phyloP scores from a whole-genome alignment of 306 rosid genomes.

The Aeschynomene evenia region DNA sequence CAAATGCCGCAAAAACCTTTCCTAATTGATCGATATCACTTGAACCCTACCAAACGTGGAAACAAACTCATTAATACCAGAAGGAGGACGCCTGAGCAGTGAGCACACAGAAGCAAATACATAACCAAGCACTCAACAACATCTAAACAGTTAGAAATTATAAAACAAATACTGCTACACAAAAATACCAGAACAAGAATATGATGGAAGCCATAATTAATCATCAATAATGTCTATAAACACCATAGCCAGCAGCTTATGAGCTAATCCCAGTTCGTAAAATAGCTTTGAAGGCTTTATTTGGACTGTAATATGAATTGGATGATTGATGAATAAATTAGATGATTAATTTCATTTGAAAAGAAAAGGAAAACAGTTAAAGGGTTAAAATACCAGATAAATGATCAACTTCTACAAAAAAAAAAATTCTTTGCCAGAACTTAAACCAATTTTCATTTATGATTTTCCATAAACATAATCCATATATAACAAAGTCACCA shows the following conservation, averaged over 20 bases:
- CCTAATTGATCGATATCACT: slow-evolving; percentile 98
- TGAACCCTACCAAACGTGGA: slow-evolving; percentile 60
- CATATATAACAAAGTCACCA: background rate
- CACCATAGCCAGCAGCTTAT: slow-evolving; percentile 24
- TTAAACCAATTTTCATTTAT: slow-evolving; percentile 10
- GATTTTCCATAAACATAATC: background rate
- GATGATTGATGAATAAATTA: background rate
- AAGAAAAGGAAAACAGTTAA: background rate
- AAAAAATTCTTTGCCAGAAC: background rate
- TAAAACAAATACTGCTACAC: background rate
- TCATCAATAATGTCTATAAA: slow-evolving; percentile 2
- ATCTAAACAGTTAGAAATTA: background rate
- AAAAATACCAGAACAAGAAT: background rate
- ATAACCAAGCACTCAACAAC: slow-evolving; percentile 7
- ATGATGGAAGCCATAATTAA: slow-evolving; percentile 3
- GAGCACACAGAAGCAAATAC: slow-evolving; percentile 16
- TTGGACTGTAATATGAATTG: background rate
- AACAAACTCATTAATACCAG: slow-evolving; percentile 10
- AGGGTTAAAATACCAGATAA: slow-evolving; percentile 3
- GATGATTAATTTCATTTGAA: background rate
- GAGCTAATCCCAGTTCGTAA: background rate
- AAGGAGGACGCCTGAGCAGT: background rate
- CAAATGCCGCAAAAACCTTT: slow-evolving; percentile 89
- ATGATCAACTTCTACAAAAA: background rate
- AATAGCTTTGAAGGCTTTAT: slow-evolving; percentile 6